A percentile compares a stretch with the other conserved stretches of the same genome.
Conservation (phyloP, 2,329 filamentous ascomycete genomes). For the Paecilomyces niveus region DNA sequence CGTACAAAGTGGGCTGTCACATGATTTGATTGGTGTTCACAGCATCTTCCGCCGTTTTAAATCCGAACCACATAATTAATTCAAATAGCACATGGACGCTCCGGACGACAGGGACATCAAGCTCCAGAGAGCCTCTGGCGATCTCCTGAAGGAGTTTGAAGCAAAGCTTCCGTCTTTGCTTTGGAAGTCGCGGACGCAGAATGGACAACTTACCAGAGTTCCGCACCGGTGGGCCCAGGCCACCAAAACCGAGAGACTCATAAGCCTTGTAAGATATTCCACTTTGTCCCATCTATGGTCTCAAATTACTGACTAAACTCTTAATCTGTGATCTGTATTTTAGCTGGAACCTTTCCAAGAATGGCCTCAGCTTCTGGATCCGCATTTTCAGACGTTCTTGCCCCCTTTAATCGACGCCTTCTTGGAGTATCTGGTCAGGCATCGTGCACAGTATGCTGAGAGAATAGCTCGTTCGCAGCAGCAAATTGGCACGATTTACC, state of each 20-base stretch:
- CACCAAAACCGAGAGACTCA: slow-evolving; percentile 31
- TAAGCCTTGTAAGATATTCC: slow-evolving; percentile 29
- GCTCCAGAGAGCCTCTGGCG: slow-evolving; percentile 39
- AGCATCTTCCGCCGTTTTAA: slow-evolving; percentile 5
- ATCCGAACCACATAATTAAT: background rate
- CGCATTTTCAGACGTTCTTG: slow-evolving; percentile 68
- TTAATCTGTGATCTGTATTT: slow-evolving; percentile 2
- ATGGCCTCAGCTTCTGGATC: slow-evolving; percentile 85
- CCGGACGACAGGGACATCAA: slow-evolving; percentile 39
- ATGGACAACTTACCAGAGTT: slow-evolving; percentile 16
- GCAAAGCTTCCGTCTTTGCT: slow-evolving; percentile 36
- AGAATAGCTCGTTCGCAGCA: slow-evolving; percentile 26
- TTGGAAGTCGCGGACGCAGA: slow-evolving; percentile 25
- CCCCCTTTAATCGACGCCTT: slow-evolving; percentile 70
- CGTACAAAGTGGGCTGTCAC: background rate
- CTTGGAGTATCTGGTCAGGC: slow-evolving; percentile 53
- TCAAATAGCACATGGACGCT: slow-evolving; percentile 33
- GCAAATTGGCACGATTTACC: slow-evolving; percentile 30
- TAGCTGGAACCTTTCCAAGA: slow-evolving; percentile 86
- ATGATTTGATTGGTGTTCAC: background rate
- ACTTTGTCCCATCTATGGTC: slow-evolving; percentile 3
- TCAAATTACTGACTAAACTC: slow-evolving; percentile 5
- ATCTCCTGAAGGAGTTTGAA: slow-evolving; percentile 36
- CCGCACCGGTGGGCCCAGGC: slow-evolving; percentile 32
- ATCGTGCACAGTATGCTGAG: slow-evolving; percentile 34